These are phyloP conservation scores for Luffa aegyptiaca DNA, from an alignment of 306 rosid species.

Conservation along the genomic window DNA sequence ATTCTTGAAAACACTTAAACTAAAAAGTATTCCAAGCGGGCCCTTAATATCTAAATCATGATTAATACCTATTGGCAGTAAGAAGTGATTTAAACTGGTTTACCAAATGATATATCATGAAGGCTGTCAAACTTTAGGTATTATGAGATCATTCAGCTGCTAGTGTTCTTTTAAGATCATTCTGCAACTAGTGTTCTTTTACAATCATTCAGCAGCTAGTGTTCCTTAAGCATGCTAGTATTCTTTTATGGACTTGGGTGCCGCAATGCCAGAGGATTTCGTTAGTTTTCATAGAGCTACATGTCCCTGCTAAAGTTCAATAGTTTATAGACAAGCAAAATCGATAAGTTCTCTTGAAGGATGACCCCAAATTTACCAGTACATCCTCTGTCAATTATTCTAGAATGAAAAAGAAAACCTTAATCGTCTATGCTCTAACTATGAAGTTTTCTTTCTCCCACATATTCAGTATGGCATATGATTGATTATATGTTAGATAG, in stretches of 20 bases:
- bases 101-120: neutral
- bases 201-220: neutral
- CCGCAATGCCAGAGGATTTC: neutral
- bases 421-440: neutral
- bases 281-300: neutral
- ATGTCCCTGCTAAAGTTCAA: neutral
- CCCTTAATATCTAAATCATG: constrained; percentile 1
- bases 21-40: too few species aligned
- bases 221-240: neutral
- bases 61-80: neutral
- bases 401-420: neutral
- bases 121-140: neutral
- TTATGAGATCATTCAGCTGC: neutral
- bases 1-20: too few species aligned
- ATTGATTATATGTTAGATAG: neutral
- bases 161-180: neutral
- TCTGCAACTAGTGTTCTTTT: neutral
- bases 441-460: neutral
- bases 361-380: neutral
- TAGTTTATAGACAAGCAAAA: neutral
- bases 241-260: neutral
- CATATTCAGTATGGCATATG: neutral
- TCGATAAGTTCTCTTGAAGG: neutral
- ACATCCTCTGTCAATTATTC: neutral
- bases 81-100: neutral